phyloP scores from a whole-genome alignment of 257 asterid genomes.

The Gentiana dahurica region DNA sequence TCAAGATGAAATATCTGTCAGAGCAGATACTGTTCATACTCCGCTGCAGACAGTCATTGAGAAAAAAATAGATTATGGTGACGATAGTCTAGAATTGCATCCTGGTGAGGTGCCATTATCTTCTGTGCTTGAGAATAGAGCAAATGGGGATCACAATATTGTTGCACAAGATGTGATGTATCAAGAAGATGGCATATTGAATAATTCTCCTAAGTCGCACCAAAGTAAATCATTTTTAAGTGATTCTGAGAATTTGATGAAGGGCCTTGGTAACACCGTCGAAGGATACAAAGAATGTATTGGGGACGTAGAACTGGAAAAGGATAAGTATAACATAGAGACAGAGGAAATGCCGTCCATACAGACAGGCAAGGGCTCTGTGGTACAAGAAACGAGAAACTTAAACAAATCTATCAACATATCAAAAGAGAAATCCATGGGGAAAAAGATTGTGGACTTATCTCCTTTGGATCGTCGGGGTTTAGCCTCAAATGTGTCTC shows the following conservation, averaged over 20 bases:
- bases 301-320: slow-evolving; percentile 70
- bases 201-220: slow-evolving; percentile 35
- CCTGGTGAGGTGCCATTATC: slow-evolving; percentile 33
- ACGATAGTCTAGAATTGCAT: slow-evolving; percentile 33
- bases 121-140: slow-evolving; percentile 40
- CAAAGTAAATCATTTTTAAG: slow-evolving; percentile 33
- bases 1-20: slow-evolving; percentile 30
- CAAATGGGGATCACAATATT: slow-evolving; percentile 29
- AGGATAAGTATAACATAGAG: slow-evolving; percentile 47
- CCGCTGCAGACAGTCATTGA: slow-evolving; percentile 27
- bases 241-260: slow-evolving; percentile 30
- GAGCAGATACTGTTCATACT: slow-evolving; percentile 23
- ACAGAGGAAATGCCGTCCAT: slow-evolving; percentile 45
- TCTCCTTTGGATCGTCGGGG: slow-evolving; percentile 23
- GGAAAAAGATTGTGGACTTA: slow-evolving; percentile 31
- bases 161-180: slow-evolving; percentile 24
- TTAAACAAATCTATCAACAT: slow-evolving; percentile 23
- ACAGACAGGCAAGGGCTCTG: slow-evolving; percentile 36
- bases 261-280: slow-evolving; percentile 38
- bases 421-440: slow-evolving; percentile 32
- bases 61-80: slow-evolving; percentile 30
- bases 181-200: slow-evolving; percentile 29
- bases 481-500: slow-evolving; percentile 30
- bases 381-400: slow-evolving; percentile 28
- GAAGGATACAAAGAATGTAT: slow-evolving; percentile 65